phyloP scores from a whole-genome alignment of 768 basidiomycete species.

The Grammothele lineata region DNA sequence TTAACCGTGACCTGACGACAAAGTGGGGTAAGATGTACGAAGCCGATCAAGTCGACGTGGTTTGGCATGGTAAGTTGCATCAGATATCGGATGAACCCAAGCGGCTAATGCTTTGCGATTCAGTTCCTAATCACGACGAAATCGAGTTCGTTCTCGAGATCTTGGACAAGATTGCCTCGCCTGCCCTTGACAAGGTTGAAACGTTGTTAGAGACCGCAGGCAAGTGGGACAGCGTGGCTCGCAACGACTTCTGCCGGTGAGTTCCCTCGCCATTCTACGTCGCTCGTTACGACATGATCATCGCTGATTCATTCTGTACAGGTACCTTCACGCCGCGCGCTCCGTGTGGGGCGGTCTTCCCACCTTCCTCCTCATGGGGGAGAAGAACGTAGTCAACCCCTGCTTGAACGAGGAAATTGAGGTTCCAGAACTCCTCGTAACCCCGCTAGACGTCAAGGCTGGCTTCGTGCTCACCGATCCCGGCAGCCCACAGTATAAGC shows the following conservation, averaged over 20 bases:
- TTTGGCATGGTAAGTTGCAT: slow-evolving; percentile 73
- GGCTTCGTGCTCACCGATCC: slow-evolving; percentile 74
- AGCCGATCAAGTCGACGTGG: slow-evolving; percentile 71
- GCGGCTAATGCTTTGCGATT: no score
- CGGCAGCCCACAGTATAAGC: slow-evolving; percentile 69
- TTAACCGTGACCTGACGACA: slow-evolving; percentile 55
- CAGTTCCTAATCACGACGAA: slow-evolving; percentile 65
- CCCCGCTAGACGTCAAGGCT: slow-evolving; percentile 62
- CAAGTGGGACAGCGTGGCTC: slow-evolving; percentile 60
- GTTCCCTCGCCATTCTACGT: neutral
- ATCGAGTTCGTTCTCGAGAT: slow-evolving; percentile 78
- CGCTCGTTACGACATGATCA: neutral
- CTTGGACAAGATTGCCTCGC: slow-evolving; percentile 61
- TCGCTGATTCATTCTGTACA: slow-evolving; percentile 17
- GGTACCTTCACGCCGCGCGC: slow-evolving; percentile 66
- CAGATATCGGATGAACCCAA: no score
- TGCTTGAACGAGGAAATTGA: slow-evolving; percentile 62
- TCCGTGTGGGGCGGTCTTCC: slow-evolving; percentile 78
- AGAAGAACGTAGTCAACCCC: slow-evolving; percentile 52
- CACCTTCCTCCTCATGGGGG: slow-evolving; percentile 56
- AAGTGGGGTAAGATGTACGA: slow-evolving; percentile 83
- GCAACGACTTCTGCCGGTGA: slow-evolving; percentile 84
- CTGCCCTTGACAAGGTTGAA: slow-evolving; percentile 66
- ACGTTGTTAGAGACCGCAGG: slow-evolving; percentile 48
- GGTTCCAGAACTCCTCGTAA: slow-evolving; percentile 63